A percentile compares a stretch with the other conserved stretches of the same genome.
phyloP scores from a whole-genome alignment of 345 rosid genomes.

The Trapa bicornis region DNA sequence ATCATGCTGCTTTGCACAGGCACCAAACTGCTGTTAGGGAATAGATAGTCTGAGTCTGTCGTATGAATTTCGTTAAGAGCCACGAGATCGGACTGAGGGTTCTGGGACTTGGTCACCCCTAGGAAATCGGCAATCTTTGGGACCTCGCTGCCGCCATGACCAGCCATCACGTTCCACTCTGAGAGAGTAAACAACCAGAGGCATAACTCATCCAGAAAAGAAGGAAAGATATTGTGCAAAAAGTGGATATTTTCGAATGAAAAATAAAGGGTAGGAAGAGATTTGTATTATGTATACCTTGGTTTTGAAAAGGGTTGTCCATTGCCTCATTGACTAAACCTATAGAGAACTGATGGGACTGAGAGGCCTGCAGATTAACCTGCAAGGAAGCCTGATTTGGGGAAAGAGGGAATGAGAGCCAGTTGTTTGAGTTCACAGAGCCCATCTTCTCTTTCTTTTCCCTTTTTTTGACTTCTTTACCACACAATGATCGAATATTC shows the following conservation, averaged over 20 bases:
- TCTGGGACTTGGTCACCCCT: conserved; percentile 77
- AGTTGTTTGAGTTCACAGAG: conserved; percentile 72
- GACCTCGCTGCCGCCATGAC: conserved; percentile 50
- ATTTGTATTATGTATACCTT: conserved; percentile 34
- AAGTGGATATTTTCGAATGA: background rate
- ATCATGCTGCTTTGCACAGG: conserved; percentile 38
- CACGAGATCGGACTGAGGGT: conserved; percentile 51
- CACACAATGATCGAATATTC: background rate
- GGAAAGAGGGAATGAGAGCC: conserved; percentile 95
- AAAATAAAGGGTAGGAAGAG: background rate
- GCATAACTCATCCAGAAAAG: no score
- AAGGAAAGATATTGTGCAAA: background rate
- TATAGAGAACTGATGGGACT: conserved; percentile 64
- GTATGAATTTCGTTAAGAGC: conserved; percentile 54
- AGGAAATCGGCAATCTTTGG: conserved; percentile 97
- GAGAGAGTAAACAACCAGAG: background rate
- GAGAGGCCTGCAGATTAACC: conserved; percentile 57
- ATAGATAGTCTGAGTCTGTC: conserved; percentile 47
- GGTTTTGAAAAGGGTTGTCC: conserved; percentile 74
- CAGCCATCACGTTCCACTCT: conserved; percentile 76
- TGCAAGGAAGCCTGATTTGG: conserved; percentile 64
- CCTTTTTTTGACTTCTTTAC: background rate
- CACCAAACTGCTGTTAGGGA: conserved; percentile 36
- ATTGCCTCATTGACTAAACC: conserved; percentile 64
- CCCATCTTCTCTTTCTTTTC: background rate